Conservation (phyloP, 768 basidiomycete genomes). For the Cubamyces lactineus region DNA sequence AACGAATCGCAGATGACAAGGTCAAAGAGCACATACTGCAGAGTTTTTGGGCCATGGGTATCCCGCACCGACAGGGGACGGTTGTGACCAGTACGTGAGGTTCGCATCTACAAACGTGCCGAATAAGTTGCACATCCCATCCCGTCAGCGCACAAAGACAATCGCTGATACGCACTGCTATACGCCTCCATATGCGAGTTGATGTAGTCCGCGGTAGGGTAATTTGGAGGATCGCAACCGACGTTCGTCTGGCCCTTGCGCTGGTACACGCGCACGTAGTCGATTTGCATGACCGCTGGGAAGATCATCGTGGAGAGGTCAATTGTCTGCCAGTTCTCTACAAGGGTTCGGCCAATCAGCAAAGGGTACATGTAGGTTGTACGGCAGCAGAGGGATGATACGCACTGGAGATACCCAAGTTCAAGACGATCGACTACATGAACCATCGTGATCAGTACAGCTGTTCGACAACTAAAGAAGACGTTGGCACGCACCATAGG, state of each 20-base stretch:
- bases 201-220: conserved; percentile 71
- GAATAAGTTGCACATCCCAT: neutral
- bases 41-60: conserved; percentile 40
- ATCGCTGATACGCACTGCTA: conserved; percentile 47
- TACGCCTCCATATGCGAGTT: conserved; percentile 57
- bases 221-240: conserved; percentile 67
- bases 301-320: conserved; percentile 61
- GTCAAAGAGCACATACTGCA: conserved; percentile 21
- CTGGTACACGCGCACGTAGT: conserved; percentile 86
- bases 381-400: conserved; percentile 14
- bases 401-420: conserved; percentile 62
- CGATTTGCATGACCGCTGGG: conserved; percentile 70
- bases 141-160: neutral
- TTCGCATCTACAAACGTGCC: conserved; percentile 33
- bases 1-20: too few relatives aligned
- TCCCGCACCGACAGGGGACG: conserved; percentile 32
- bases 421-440: conserved; percentile 53
- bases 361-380: neutral
- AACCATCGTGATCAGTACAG: neutral
- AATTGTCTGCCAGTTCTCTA: conserved; percentile 69
- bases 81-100: conserved; percentile 34
- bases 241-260: conserved; percentile 56
- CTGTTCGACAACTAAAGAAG: neutral
- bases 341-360: neutral
- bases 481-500: conserved; percentile 42